These are phyloP conservation scores for Sclerotinia spermophila DNA, from an alignment of 2,329 filamentous ascomycete genomes.

Conservation along the genomic window DNA sequence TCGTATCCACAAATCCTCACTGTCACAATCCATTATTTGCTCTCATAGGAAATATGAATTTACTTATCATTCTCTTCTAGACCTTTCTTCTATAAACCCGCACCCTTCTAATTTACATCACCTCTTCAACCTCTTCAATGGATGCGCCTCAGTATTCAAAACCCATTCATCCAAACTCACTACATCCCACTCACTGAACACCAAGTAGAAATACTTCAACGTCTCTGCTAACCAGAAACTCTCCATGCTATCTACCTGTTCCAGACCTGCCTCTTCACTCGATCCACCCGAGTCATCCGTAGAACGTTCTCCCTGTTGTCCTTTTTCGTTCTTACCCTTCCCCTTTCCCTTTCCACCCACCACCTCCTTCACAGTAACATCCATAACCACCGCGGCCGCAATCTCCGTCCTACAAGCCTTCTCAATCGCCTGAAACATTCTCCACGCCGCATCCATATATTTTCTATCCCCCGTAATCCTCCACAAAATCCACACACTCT, in stretches of 20 bases:
- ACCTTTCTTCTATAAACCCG: neutral
- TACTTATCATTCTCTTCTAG: neutral
- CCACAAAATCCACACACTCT: conserved; percentile 62
- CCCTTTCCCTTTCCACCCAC: conserved; percentile 51
- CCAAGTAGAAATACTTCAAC: conserved; percentile 61
- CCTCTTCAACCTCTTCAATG: conserved; percentile 22
- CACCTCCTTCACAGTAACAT: conserved; percentile 38
- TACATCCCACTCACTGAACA: conserved; percentile 45
- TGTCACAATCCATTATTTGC: too few species aligned
- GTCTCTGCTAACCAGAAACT: conserved; percentile 63
- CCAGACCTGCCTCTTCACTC: neutral
- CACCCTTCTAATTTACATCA: neutral
- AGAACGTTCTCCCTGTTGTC: neutral
- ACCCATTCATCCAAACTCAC: conserved; percentile 62
- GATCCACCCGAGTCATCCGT: neutral
- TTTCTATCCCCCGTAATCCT: conserved; percentile 34
- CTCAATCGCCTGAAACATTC: conserved; percentile 47
- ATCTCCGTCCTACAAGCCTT: conserved; percentile 42
- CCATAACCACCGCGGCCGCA: conserved; percentile 43
- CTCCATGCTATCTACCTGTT: conserved; percentile 44
- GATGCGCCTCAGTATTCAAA: conserved; percentile 38
- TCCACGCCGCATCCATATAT: conserved; percentile 45
- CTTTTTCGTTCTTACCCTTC: neutral
- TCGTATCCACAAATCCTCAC: too few species aligned
- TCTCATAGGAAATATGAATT: neutral